A percentile compares a stretch with the other conserved stretches of the same genome.
phyloP scores from a whole-genome alignment of 768 basidiomycete genomes.

The Auriscalpium vulgare region DNA sequence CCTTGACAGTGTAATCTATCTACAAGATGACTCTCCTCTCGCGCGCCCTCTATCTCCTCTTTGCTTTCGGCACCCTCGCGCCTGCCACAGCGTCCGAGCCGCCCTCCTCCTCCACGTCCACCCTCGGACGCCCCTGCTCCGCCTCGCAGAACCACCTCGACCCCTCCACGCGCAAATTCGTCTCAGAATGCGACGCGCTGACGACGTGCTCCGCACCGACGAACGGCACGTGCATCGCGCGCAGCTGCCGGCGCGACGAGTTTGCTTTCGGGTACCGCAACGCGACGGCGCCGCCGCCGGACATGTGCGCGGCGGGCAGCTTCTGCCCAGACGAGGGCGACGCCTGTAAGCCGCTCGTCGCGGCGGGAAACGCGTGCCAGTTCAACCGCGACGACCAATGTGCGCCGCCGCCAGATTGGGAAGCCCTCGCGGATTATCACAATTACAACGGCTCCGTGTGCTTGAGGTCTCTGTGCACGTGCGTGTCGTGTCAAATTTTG shows the following conservation, averaged over 20 bases:
- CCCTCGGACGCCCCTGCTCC: slow-evolving; percentile 7
- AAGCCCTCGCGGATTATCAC: slow-evolving; percentile 3
- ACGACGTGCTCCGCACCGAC: slow-evolving; percentile 8
- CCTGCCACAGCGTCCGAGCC: background rate
- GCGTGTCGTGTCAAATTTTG: background rate
- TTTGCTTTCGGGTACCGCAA: slow-evolving; percentile 7
- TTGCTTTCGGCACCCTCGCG: background rate
- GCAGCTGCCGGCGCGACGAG: slow-evolving; percentile 12
- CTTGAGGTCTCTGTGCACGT: slow-evolving; percentile 13
- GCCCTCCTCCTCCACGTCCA: background rate
- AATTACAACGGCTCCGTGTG: slow-evolving; percentile 9
- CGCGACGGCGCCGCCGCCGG: slow-evolving; percentile 1
- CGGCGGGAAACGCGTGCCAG: slow-evolving; percentile 10
- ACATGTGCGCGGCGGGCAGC: slow-evolving; percentile 5
- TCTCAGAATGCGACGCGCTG: slow-evolving; percentile 11
- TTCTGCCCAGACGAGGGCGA: slow-evolving; percentile 16
- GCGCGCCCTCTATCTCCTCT: background rate
- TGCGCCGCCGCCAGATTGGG: background rate
- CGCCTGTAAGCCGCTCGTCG: slow-evolving; percentile 4
- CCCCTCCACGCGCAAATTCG: slow-evolving; percentile 10
- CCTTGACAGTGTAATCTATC: background rate
- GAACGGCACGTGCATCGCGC: slow-evolving; percentile 12
- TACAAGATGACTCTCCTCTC: background rate
- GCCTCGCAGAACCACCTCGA: slow-evolving; percentile 9
- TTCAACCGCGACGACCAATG: slow-evolving; percentile 16